phyloP scores from a whole-genome alignment of 1,284 basidiomycete genomes.

The Agroathelia rolfsii region DNA sequence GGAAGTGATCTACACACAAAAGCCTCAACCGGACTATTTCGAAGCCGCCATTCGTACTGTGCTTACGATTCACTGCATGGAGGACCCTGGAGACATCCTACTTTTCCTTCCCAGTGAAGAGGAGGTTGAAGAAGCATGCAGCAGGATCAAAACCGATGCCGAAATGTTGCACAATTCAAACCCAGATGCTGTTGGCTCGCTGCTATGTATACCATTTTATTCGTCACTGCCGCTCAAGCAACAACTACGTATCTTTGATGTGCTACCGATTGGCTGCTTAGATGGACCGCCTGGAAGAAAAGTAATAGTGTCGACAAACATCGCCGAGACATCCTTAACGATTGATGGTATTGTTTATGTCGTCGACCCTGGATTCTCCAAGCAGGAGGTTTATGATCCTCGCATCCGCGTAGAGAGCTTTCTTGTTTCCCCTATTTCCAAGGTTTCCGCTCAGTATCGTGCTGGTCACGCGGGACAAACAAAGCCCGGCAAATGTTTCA shows the following conservation, averaged over 20 bases:
- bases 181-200: slow-evolving; percentile 73
- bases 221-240: slow-evolving; percentile 88
- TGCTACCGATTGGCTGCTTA: slow-evolving; percentile 61
- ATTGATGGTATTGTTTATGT: slow-evolving; percentile 99
- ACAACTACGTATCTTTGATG: slow-evolving; percentile 93
- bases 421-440: slow-evolving; percentile 91
- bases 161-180: slow-evolving; percentile 69
- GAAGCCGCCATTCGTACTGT: slow-evolving; percentile 96
- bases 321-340: slow-evolving; percentile 95
- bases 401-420: slow-evolving; percentile 93
- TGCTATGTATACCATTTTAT: slow-evolving; percentile 87
- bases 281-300: slow-evolving; percentile 85
- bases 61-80: slow-evolving; percentile 94
- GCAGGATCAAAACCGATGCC: slow-evolving; percentile 86
- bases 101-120: slow-evolving; percentile 97
- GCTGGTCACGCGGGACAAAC: slow-evolving; percentile 96
- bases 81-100: slow-evolving; percentile 88
- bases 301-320: slow-evolving; percentile 93
- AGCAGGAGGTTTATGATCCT: slow-evolving; percentile 97
- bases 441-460: slow-evolving; percentile 92
- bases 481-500: slow-evolving; percentile 93
- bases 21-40: slow-evolving; percentile 94
- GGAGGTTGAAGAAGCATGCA: slow-evolving; percentile 95
- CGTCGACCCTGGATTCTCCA: slow-evolving; percentile 95
- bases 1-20: slow-evolving; percentile 92